phyloP scores from a whole-genome alignment of 257 asterid genomes.

The Marsdenia floribunda region DNA sequence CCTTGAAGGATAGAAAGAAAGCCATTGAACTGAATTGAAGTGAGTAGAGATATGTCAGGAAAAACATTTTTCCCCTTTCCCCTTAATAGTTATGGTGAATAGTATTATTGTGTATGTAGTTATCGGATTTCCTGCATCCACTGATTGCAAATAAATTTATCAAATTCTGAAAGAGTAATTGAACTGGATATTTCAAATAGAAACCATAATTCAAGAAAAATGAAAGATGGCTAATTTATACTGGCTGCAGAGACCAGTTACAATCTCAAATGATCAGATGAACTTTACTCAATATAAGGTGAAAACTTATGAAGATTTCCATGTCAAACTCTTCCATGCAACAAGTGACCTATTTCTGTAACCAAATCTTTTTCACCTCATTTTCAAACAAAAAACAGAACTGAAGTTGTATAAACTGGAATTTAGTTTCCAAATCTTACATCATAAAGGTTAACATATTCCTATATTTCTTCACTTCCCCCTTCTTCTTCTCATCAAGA shows the following conservation, averaged over 20 bases:
- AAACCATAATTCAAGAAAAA: neutral
- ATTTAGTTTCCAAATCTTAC: neutral
- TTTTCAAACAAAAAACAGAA: neutral
- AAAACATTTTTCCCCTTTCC: neutral
- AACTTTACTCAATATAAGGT: neutral
- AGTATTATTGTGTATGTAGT: neutral
- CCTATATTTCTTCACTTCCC: neutral
- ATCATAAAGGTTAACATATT: neutral
- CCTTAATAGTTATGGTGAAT: neutral
- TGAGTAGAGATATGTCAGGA: neutral
- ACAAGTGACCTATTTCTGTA: neutral
- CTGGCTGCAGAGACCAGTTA: neutral
- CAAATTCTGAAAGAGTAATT: neutral
- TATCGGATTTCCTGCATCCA: neutral
- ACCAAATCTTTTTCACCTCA: neutral
- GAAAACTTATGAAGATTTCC: neutral
- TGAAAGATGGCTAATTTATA: neutral
- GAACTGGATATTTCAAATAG: neutral
- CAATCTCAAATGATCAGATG: neutral
- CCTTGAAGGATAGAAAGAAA: neutral
- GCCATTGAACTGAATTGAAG: neutral
- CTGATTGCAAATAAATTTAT: neutral
- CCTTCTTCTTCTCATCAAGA: neutral
- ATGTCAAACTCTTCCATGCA: neutral
- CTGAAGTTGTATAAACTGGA: neutral